Percentiles rank a stretch among this genome's conserved stretches.
phyloP scores from a whole-genome alignment of 1,284 basidiomycete genomes.

The Xerocomus nothofagi region DNA sequence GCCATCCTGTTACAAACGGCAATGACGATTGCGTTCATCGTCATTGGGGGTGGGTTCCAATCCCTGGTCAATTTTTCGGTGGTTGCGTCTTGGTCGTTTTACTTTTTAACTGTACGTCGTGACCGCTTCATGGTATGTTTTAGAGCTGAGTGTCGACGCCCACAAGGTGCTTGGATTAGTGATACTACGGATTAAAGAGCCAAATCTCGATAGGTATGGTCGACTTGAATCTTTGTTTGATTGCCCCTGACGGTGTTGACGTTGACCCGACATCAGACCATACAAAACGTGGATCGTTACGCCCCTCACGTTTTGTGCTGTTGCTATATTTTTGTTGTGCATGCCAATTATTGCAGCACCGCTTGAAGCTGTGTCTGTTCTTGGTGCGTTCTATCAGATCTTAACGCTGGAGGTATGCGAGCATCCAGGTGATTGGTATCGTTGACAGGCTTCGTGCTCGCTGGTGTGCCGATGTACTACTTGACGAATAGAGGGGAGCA shows the following conservation, averaged over 20 bases:
- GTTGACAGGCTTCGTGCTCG: slow-evolving; percentile 60
- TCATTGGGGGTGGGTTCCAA: slow-evolving; percentile 86
- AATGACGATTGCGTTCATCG: slow-evolving; percentile 75
- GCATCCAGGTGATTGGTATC: not conserved
- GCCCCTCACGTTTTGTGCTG: slow-evolving; percentile 88
- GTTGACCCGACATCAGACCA: slow-evolving; percentile 52
- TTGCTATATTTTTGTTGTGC: slow-evolving; percentile 88
- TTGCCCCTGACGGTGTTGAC: not conserved
- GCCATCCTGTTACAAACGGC: slow-evolving; percentile 77
- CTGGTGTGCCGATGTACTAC: slow-evolving; percentile 85
- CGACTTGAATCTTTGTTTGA: not conserved
- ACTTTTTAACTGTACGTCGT: slow-evolving; percentile 78
- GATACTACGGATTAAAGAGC: slow-evolving; percentile 89
- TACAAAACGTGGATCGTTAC: slow-evolving; percentile 92
- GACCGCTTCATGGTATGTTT: not conserved
- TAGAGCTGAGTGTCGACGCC: slow-evolving; percentile 1
- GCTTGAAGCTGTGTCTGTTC: slow-evolving; percentile 80
- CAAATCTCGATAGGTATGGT: slow-evolving; percentile 74
- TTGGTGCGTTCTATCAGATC: slow-evolving; percentile 53
- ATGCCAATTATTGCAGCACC: slow-evolving; percentile 97
- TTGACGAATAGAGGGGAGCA: slow-evolving; percentile 60
- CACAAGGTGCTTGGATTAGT: slow-evolving; percentile 81
- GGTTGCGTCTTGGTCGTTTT: slow-evolving; percentile 88
- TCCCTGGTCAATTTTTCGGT: slow-evolving; percentile 87
- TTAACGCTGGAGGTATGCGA: not conserved